Conservation (phyloP, 305 asterid species). For the Fraxinus greggii region DNA sequence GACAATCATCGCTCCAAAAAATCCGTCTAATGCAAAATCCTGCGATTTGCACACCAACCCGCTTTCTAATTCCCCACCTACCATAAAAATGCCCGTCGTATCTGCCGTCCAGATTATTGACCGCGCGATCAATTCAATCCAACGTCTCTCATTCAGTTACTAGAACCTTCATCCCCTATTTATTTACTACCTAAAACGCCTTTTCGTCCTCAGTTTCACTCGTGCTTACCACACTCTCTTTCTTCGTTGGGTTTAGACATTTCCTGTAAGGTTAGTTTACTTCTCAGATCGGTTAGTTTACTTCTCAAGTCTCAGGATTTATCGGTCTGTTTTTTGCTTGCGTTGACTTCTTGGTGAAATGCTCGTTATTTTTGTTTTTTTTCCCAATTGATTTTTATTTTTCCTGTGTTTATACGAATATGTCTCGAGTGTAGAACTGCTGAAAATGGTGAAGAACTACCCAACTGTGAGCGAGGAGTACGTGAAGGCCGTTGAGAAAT, state of each 20-base stretch:
- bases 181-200: not conserved
- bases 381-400: not conserved
- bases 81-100: slow-evolving; percentile 26
- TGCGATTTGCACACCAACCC: not conserved
- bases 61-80: slow-evolving; percentile 33
- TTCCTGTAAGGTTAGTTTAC: not conserved
- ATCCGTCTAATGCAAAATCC: slow-evolving; percentile 13
- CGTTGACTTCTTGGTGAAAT: not conserved
- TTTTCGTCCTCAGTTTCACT: slow-evolving; percentile 9
- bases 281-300: not conserved
- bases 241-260: slow-evolving; percentile 14
- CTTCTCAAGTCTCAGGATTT: not conserved
- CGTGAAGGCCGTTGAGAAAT: slow-evolving; percentile 67
- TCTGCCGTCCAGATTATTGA: slow-evolving; percentile 25
- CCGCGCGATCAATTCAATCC: slow-evolving; percentile 45
- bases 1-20: slow-evolving; percentile 16
- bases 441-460: slow-evolving; percentile 71
- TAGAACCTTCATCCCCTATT: slow-evolving; percentile 33
- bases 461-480: slow-evolving; percentile 88
- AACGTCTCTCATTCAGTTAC: slow-evolving; percentile 34
- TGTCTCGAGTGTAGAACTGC: slow-evolving; percentile 24
- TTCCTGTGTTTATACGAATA: slow-evolving; percentile 13
- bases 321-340: not conserved
- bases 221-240: slow-evolving; percentile 47
- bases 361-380: not conserved